phyloP scores from a whole-genome alignment of 2,329 filamentous ascomycete species.

The Aspergillus ochraceus region DNA sequence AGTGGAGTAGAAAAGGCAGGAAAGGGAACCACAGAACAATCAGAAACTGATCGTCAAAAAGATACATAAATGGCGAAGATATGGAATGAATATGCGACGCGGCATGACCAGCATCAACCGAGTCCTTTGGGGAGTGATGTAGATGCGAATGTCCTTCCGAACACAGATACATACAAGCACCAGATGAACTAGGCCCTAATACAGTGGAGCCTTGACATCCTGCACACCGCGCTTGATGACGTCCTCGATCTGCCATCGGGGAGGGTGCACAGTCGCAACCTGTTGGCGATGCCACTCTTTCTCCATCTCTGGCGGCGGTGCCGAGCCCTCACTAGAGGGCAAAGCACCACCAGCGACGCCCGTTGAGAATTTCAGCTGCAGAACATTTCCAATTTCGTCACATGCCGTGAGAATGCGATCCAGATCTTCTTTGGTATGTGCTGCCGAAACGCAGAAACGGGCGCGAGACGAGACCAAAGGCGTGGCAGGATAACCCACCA shows the following conservation, averaged over 20 bases:
- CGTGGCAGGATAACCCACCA: constrained; percentile 95
- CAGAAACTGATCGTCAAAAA: background rate
- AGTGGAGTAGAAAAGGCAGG: constrained; percentile 5
- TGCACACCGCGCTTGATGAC: constrained; percentile 71
- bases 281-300: constrained; percentile 59
- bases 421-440: constrained; percentile 97
- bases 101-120: constrained; percentile 39
- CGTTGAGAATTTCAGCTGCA: constrained; percentile 97
- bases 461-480: constrained; percentile 92
- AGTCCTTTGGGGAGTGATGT: constrained; percentile 17
- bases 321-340: constrained; percentile 70
- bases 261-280: constrained; percentile 59
- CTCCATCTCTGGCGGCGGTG: constrained; percentile 65
- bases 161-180: constrained; percentile 11
- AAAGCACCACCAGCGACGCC: constrained; percentile 87
- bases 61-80: constrained; percentile 6
- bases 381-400: constrained; percentile 85
- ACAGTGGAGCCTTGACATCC: constrained; percentile 71
- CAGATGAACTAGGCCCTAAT: constrained; percentile 47
- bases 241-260: constrained; percentile 76
- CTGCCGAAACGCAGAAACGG: constrained; percentile 91
- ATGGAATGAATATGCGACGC: constrained; percentile 20
- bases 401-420: constrained; percentile 86
- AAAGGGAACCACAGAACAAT: background rate
- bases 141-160: constrained; percentile 7